Evolutionary conservation across 306 rosid species (phyloP), one percentile per base, ranked within the genome.

Genomic region (Aeschynomene evenia): DNA sequence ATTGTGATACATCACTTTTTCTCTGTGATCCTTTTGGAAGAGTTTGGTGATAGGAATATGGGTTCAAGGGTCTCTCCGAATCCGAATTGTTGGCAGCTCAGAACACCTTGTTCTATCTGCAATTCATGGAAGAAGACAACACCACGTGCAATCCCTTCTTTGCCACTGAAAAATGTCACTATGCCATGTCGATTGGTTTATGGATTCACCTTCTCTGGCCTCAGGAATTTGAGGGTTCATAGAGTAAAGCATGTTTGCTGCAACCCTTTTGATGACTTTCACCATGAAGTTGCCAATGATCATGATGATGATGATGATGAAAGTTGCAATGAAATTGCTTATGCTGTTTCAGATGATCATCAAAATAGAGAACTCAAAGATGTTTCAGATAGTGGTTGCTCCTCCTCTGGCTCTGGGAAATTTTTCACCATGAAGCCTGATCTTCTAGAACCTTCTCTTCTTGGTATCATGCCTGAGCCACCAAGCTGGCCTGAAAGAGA

Each of bases 401-500:
- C 67, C 11, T 20, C n/a, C n/a, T n/a, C n/a, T n/a, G n/a, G n/a
- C n/a, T n/a, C 65, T 9, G 49, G 36, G 59, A 52, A 55, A 20
- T 66, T 67, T 65, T 8, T 70, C 13, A 59, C 76, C n/a, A 31
- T 45, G 40, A 64, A 73, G 67, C 78, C 52, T 29, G 79, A 74
- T 15, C n/a, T 66, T 65, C 59, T 85, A 79, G 81, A 76, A 37
- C 96, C 90, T 59, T 75, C 86, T 49, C 42, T 73, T 16, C 71
- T 81, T 6, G 92, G 88, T 4, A 77, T 89, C 56, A 43, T 75
- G 72, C 89, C 90, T 0, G 82, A 89, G 65, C 85, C 90, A 56
- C 86, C 89, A 0, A 73, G 76, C 45, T 87, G 92, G 92, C 86
- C 85, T 1, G 96, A 89, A 43, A 81, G 86, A 65, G 83, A 74